A percentile compares a stretch with the other conserved stretches of the same genome.
phyloP scores from a whole-genome alignment of 1,284 basidiomycete genomes.

The Laetiporus sulphureus region DNA sequence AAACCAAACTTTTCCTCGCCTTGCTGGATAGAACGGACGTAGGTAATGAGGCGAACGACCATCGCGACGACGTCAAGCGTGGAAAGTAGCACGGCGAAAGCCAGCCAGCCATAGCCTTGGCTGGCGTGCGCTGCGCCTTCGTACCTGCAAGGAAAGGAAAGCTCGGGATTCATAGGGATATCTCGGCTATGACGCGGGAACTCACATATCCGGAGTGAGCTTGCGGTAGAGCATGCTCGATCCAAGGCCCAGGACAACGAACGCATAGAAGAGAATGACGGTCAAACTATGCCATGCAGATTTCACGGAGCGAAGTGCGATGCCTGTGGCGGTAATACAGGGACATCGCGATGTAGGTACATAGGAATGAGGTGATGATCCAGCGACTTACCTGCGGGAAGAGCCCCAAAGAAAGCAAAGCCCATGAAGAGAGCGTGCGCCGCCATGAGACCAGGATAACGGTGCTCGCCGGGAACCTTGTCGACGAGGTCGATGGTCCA shows the following conservation, averaged over 20 bases:
- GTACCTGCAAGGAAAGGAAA: conserved; percentile 42
- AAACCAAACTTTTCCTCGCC: conserved; percentile 38
- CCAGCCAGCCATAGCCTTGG: conserved; percentile 46
- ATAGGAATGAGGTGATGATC: conserved; percentile 1
- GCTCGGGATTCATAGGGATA: background rate
- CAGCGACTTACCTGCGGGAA: conserved; percentile 57
- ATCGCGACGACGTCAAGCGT: conserved; percentile 47
- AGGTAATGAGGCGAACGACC: conserved; percentile 41
- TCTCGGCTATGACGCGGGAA: conserved; percentile 16
- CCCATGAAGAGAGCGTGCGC: conserved; percentile 64
- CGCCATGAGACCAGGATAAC: conserved; percentile 60
- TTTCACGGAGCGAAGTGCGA: conserved; percentile 66
- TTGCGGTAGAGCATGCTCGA: conserved; percentile 64
- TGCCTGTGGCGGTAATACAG: conserved; percentile 40
- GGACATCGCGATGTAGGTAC: conserved; percentile 3
- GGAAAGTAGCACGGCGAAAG: conserved; percentile 51
- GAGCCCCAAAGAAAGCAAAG: conserved; percentile 68
- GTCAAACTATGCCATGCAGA: conserved; percentile 54
- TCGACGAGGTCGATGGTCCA: conserved; percentile 70
- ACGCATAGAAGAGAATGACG: conserved; percentile 53
- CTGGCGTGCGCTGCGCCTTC: conserved; percentile 55
- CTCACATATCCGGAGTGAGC: conserved; percentile 74
- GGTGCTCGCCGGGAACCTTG: conserved; percentile 33
- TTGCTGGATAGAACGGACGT: conserved; percentile 29
- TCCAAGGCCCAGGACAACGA: conserved; percentile 49